These are phyloP conservation scores for Kluyveromyces sp. DNA, from an alignment of 1,139 yeast genomes.

Conservation along the genomic window DNA sequence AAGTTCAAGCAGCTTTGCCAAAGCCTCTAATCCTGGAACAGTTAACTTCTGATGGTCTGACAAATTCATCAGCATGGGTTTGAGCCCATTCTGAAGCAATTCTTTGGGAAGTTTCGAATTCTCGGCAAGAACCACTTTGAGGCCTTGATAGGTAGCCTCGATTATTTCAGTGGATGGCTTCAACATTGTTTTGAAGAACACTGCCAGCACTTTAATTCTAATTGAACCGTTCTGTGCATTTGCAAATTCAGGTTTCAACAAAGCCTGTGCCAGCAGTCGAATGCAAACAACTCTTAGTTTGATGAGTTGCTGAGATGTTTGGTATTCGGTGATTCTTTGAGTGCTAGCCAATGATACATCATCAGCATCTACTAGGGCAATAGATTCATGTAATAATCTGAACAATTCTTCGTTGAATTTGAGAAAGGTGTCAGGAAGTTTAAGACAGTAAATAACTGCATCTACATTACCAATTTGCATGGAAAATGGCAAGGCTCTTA, in stretches of 20 bases:
- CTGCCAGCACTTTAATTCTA: conserved; percentile 80
- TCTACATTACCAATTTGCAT: conserved; percentile 98
- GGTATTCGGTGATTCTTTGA: conserved; percentile 75
- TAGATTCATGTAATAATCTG: conserved; percentile 77
- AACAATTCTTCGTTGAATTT: conserved; percentile 85
- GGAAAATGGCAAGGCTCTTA: conserved; percentile 93
- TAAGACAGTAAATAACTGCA: conserved; percentile 85
- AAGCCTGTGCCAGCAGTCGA: conserved; percentile 70
- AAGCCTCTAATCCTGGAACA: conserved; percentile 83
- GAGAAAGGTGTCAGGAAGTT: conserved; percentile 72
- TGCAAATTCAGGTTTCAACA: conserved; percentile 73
- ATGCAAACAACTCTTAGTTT: conserved; percentile 88
- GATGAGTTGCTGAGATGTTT: conserved; percentile 80
- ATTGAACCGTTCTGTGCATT: conserved; percentile 75
- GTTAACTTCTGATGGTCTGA: conserved; percentile 90
- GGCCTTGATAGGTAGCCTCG: conserved; percentile 87
- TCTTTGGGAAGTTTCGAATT: conserved; percentile 90
- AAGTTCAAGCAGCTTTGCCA: conserved; percentile 78
- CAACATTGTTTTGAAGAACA: conserved; percentile 87
- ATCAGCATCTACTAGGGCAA: conserved; percentile 94
- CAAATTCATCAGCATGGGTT: conserved; percentile 91
- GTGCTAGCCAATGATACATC: conserved; percentile 90
- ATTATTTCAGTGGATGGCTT: conserved; percentile 82
- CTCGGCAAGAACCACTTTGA: conserved; percentile 75
- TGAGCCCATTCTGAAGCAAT: conserved; percentile 80